Conservation (phyloP, 345 rosid species). For the Gossypium bickii region DNA sequence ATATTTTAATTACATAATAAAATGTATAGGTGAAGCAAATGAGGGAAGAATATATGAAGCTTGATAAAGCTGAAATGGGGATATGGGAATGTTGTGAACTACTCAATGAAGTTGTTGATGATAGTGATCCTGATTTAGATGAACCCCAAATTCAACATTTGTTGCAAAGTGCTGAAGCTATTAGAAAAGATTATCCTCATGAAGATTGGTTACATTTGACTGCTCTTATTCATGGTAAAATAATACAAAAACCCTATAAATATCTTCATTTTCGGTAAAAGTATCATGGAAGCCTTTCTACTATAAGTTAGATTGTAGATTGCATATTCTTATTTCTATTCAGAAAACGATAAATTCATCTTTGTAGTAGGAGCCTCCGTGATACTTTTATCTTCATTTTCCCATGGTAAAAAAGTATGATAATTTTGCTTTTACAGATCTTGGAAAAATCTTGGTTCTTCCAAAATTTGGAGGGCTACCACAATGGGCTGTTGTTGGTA, state of each 20-base stretch:
- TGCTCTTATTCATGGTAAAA: conserved; percentile 55
- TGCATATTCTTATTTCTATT: too few species aligned
- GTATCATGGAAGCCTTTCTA: too few species aligned
- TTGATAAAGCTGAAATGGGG: conserved; percentile 54
- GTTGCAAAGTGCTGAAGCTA: conserved; percentile 49
- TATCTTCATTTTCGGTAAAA: background rate
- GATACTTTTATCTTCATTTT: background rate
- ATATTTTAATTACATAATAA: too few species aligned
- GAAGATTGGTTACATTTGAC: conserved; percentile 68
- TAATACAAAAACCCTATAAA: too few species aligned
- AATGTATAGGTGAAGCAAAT: conserved; percentile 38
- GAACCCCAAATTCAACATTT: conserved; percentile 69
- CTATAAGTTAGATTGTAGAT: too few species aligned
- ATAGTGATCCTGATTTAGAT: conserved; percentile 65
- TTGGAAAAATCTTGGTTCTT: conserved; percentile 40
- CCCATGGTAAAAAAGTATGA: too few species aligned
- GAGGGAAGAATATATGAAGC: conserved; percentile 46
- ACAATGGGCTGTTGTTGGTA: conserved; percentile 50
- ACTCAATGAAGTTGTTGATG: conserved; percentile 53
- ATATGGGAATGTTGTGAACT: conserved; percentile 70
- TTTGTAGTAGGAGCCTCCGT: too few species aligned
- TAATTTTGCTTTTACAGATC: conserved; percentile 22
- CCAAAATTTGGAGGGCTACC: conserved; percentile 35
- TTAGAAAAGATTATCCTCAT: conserved; percentile 47
- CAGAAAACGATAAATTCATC: too few species aligned